These are phyloP conservation scores for Adansonia gregorii DNA, from an alignment of 441 rosid species.

Conservation along the genomic window DNA sequence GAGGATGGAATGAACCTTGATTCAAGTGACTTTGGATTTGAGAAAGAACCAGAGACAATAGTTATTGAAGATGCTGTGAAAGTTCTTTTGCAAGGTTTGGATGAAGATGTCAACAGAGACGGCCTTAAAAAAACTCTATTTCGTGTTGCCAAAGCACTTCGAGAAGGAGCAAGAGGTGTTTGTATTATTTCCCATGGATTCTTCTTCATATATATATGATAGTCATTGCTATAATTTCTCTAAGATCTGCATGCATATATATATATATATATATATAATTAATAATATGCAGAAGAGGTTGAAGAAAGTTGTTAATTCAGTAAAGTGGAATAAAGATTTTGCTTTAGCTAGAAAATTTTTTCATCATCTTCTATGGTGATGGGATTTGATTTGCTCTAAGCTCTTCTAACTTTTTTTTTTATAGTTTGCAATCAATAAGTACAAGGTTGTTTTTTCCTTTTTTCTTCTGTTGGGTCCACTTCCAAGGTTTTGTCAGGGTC, in stretches of 20 bases:
- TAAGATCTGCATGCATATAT: background rate
- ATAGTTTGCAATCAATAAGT: too few relatives aligned
- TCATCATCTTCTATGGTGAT: too few relatives aligned
- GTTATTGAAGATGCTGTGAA: slow-evolving; percentile 81
- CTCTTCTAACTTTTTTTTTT: too few relatives aligned
- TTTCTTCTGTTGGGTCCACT: background rate
- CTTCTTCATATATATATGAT: too few relatives aligned
- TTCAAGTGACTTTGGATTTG: slow-evolving; percentile 51
- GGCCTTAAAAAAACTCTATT: slow-evolving; percentile 89
- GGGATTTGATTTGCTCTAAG: too few relatives aligned
- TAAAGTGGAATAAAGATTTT: too few relatives aligned
- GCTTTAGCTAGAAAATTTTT: too few relatives aligned
- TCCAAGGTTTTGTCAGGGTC: background rate
- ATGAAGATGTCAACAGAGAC: slow-evolving; percentile 79
- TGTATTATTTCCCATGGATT: background rate
- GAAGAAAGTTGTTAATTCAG: too few relatives aligned
- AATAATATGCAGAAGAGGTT: too few relatives aligned
- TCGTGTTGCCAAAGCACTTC: slow-evolving; percentile 94
- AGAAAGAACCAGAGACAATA: slow-evolving; percentile 58
- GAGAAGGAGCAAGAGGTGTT: slow-evolving; percentile 82
- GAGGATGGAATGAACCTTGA: slow-evolving; percentile 61
- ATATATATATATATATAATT: too few relatives aligned
- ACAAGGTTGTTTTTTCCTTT: background rate
- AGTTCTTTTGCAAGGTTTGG: slow-evolving; percentile 72
- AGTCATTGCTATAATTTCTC: background rate